Conservation (phyloP, 352 stramenopile genomes). For the Phytophthora crassamura region DNA sequence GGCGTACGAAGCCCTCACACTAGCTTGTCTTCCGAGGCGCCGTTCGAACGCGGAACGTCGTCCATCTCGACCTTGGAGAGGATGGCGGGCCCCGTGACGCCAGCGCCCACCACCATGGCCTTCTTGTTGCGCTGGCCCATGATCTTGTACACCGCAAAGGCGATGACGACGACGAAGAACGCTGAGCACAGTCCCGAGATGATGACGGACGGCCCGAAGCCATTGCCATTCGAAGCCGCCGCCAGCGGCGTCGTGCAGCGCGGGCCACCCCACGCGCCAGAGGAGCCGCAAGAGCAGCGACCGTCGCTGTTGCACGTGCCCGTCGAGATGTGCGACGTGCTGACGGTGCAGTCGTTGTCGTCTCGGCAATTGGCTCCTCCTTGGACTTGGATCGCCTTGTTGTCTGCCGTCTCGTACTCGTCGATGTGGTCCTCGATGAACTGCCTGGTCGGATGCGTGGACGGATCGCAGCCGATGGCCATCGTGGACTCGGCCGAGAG, state of each 20-base stretch:
- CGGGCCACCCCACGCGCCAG: conserved; percentile 34
- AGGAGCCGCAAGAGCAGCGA: conserved; percentile 30
- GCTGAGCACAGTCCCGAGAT: conserved; percentile 7
- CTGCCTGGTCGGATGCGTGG: conserved; percentile 56
- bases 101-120: neutral
- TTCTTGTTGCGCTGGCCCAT: conserved; percentile 1
- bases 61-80: conserved; percentile 8
- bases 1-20: neutral
- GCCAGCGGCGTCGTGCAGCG: conserved; percentile 34
- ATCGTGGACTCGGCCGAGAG: conserved; percentile 46
- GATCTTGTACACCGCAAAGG: conserved; percentile 1
- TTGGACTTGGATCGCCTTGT: conserved; percentile 34
- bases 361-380: conserved; percentile 39
- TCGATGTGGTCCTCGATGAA: conserved; percentile 56
- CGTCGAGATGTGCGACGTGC: conserved; percentile 21
- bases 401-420: conserved; percentile 38
- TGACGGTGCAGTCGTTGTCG: conserved; percentile 41
- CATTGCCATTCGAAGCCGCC: conserved; percentile 11
- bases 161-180: neutral
- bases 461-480: conserved; percentile 57
- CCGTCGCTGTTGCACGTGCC: conserved; percentile 26
- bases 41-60: neutral
- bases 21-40: neutral
- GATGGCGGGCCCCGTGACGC: neutral
- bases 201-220: conserved; percentile 39